A percentile compares a stretch with the other conserved stretches of the same genome.
Conservation (phyloP, 2,329 filamentous ascomycete species). For the Corinectria fuckeliana region DNA sequence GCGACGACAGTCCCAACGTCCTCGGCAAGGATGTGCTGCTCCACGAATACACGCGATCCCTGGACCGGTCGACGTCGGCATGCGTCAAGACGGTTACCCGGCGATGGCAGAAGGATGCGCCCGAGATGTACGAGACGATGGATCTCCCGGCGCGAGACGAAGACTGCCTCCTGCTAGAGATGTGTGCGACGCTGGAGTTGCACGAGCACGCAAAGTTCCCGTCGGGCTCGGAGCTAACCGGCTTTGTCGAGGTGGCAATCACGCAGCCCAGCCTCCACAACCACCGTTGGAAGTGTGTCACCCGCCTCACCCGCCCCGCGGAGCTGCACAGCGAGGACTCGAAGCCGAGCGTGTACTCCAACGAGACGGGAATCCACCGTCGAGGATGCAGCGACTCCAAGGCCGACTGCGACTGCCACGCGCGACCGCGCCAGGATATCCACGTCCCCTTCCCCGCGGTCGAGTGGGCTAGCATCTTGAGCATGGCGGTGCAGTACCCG, state of each 20-base stretch:
- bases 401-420: slow-evolving; percentile 58
- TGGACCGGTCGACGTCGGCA: slow-evolving; percentile 62
- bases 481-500: slow-evolving; percentile 61
- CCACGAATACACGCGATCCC: slow-evolving; percentile 63
- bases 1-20: slow-evolving; percentile 58
- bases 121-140: slow-evolving; percentile 60
- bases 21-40: slow-evolving; percentile 60
- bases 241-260: slow-evolving; percentile 65
- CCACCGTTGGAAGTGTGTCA: slow-evolving; percentile 67
- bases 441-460: slow-evolving; percentile 64
- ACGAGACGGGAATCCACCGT: slow-evolving; percentile 60
- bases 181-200: slow-evolving; percentile 66
- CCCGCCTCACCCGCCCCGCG: slow-evolving; percentile 61
- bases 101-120: slow-evolving; percentile 65
- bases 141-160: slow-evolving; percentile 56
- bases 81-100: slow-evolving; percentile 59
- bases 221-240: slow-evolving; percentile 64
- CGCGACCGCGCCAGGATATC: slow-evolving; percentile 55
- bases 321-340: slow-evolving; percentile 58
- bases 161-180: slow-evolving; percentile 64
- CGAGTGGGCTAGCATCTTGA: slow-evolving; percentile 65
- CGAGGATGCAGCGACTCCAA: slow-evolving; percentile 57
- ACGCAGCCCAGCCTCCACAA: slow-evolving; percentile 59
- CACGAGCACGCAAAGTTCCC: slow-evolving; percentile 65
- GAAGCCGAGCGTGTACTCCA: slow-evolving; percentile 53